Evolutionary conservation across 2,329 filamentous ascomycete genomes (phyloP).

Genomic region (Pseudogymnoascus sp.): DNA sequence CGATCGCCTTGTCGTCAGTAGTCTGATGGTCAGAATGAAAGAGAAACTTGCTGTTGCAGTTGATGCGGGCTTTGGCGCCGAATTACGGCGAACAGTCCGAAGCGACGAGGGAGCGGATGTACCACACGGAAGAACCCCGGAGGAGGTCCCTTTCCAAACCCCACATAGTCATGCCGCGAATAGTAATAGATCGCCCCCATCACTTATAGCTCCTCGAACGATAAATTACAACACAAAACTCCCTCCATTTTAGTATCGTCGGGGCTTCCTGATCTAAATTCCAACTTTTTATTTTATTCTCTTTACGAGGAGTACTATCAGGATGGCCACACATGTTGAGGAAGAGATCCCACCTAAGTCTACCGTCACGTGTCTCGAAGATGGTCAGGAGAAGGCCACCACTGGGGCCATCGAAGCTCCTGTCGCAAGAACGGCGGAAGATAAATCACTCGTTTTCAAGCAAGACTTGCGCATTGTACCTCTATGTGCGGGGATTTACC

Average conservation of each 20-base stretch:
- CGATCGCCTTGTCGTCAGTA: not conserved
- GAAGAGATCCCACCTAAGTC: not conserved
- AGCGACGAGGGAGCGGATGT: not conserved
- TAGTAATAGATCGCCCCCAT: not conserved
- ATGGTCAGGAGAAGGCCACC: not conserved
- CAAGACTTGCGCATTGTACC: not conserved
- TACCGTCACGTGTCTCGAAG: not conserved
- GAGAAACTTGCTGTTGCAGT: not conserved
- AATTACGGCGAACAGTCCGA: not conserved
- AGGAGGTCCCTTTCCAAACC: not conserved
- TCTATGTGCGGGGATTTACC: not conserved
- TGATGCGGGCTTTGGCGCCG: not conserved
- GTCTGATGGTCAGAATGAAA: too few species aligned
- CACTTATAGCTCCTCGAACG: not conserved
- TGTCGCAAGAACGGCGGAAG: slow-evolving; percentile 28
- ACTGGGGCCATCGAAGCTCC: not conserved
- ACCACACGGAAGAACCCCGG: not conserved
- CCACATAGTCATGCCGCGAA: not conserved
- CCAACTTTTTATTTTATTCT: not conserved
- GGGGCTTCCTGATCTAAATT: not conserved
- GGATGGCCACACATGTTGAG: not conserved
- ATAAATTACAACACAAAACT: not conserved
- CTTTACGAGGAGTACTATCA: not conserved
- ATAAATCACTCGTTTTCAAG: not conserved
- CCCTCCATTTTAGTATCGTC: not conserved